A percentile compares a stretch with the other conserved stretches of the same genome.
These are phyloP conservation scores for Tylopilus sp. DNA, from an alignment of 768 basidiomycete species.

Conservation along the genomic window DNA sequence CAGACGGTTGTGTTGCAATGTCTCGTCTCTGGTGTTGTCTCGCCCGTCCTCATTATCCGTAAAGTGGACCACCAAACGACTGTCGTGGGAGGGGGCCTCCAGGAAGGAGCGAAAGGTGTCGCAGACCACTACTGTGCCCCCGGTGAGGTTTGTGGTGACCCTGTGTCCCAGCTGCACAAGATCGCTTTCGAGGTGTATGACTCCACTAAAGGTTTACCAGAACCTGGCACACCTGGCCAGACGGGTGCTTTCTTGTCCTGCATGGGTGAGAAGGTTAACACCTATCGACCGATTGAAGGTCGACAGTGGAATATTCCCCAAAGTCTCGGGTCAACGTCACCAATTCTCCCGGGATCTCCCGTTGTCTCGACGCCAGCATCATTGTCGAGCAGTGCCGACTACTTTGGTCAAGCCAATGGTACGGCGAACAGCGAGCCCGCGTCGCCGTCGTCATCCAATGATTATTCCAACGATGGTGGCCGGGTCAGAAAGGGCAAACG, in stretches of 20 bases:
- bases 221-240: constrained; percentile 72
- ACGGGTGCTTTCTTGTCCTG: constrained; percentile 86
- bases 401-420: constrained; percentile 48
- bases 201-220: constrained; percentile 60
- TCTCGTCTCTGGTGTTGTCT: constrained; percentile 88
- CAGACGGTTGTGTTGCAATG: constrained; percentile 95
- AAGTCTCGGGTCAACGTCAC: constrained; percentile 47
- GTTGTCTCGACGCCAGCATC: constrained; percentile 61
- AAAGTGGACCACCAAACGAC: constrained; percentile 90
- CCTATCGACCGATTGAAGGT: constrained; percentile 80
- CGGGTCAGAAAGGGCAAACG: constrained; percentile 79
- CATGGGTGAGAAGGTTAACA: constrained; percentile 92
- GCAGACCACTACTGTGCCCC: constrained; percentile 78
- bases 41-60: constrained; percentile 89
- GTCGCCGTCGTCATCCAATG: constrained; percentile 57
- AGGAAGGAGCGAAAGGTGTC: constrained; percentile 82
- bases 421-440: constrained; percentile 66
- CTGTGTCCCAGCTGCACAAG: constrained; percentile 94
- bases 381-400: constrained; percentile 52
- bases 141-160: constrained; percentile 89
- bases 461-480: constrained; percentile 78
- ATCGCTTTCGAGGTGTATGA: constrained; percentile 92
- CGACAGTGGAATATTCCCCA: constrained; percentile 67
- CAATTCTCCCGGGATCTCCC: constrained; percentile 66
- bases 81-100: constrained; percentile 86